A percentile compares a stretch with the other conserved stretches of the same genome.
phyloP scores from a whole-genome alignment of 2,329 filamentous ascomycete genomes.

The Aspergillus thermomutatus region DNA sequence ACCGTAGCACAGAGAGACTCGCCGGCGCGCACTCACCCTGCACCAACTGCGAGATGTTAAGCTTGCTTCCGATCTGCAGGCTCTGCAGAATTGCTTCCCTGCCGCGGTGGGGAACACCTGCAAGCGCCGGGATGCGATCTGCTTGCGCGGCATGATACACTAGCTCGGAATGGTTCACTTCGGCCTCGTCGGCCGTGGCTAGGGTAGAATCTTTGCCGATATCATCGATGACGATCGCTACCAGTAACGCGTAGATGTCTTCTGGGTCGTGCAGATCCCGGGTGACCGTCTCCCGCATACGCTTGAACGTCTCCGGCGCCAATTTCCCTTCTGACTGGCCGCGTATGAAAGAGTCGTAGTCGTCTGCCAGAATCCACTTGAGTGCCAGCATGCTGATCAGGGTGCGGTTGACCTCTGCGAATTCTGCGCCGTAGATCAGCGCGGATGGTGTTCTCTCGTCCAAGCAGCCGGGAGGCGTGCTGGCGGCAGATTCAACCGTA shows the following conservation, averaged over 20 bases:
- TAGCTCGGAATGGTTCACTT: constrained; percentile 31
- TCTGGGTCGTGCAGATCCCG: constrained; percentile 10
- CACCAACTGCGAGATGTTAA: constrained; percentile 39
- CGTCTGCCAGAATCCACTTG: constrained; percentile 35
- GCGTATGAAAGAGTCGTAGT: constrained; percentile 32
- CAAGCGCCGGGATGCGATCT: constrained; percentile 27
- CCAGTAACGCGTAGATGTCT: constrained; percentile 30
- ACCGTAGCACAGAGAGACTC: constrained; percentile 25
- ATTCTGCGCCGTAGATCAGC: constrained; percentile 21
- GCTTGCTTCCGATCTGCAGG: constrained; percentile 32
- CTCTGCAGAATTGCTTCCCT: constrained; percentile 29
- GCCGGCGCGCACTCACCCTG: constrained; percentile 37
- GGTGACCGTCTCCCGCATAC: constrained; percentile 23
- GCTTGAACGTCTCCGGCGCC: constrained; percentile 26
- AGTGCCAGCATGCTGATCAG: constrained; percentile 35
- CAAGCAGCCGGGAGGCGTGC: background rate
- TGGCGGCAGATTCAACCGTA: constrained; percentile 3
- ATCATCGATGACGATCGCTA: constrained; percentile 37
- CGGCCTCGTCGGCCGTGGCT: constrained; percentile 18
- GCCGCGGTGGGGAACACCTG: constrained; percentile 16
- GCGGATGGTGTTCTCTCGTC: constrained; percentile 4
- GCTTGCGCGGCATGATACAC: constrained; percentile 26
- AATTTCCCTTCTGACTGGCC: constrained; percentile 25
- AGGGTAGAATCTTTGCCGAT: constrained; percentile 37
- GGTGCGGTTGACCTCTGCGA: constrained; percentile 39